These are phyloP conservation scores for Microbotryomycetes sp. DNA, from an alignment of 1,284 basidiomycete genomes.

Conservation along the genomic window DNA sequence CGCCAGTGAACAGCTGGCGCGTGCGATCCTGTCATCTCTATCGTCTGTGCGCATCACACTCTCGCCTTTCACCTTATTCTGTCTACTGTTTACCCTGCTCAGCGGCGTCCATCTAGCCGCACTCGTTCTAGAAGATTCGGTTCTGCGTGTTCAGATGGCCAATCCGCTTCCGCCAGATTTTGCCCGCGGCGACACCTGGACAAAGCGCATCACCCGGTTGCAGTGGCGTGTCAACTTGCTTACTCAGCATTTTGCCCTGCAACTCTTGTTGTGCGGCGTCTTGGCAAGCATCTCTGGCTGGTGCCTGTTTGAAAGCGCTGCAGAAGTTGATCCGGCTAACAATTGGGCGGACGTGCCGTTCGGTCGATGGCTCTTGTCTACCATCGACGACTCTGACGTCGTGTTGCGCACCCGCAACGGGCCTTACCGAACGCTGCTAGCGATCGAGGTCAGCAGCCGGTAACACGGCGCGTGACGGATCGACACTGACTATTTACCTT, in stretches of 20 bases:
- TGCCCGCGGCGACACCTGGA: neutral
- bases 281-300: neutral
- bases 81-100: neutral
- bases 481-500: neutral
- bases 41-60: neutral
- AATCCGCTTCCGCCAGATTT: constrained; percentile 5
- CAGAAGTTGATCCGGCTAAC: neutral
- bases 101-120: neutral
- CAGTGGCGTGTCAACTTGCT: neutral
- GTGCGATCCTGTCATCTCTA: neutral
- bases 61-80: constrained; percentile 2
- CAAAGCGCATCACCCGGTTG: neutral
- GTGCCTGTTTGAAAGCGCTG: neutral
- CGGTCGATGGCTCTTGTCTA: neutral
- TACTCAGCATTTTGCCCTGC: neutral
- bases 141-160: neutral
- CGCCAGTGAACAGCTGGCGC: constrained; percentile 1
- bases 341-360: constrained; percentile 6
- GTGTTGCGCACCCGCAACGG: neutral
- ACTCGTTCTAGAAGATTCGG: constrained; percentile 5
- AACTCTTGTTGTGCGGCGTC: neutral
- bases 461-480: neutral
- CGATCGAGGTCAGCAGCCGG: constrained; percentile 2
- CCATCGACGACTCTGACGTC: neutral
- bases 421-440: neutral